phyloP scores from a whole-genome alignment of 257 asterid species.

The Echites panduratus region DNA sequence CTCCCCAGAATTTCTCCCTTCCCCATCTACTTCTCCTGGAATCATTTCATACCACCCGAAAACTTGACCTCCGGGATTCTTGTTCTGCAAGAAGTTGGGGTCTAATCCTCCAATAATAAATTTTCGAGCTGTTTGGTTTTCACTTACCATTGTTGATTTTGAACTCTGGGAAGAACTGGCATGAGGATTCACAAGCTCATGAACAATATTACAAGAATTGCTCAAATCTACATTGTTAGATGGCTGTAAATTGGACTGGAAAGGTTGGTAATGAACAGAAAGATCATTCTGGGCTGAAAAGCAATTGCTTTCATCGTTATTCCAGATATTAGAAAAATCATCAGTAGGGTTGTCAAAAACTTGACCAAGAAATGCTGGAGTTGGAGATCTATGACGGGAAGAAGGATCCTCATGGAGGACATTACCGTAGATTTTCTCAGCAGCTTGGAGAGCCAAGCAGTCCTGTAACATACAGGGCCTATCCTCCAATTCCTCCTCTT shows the following conservation, averaged over 20 bases:
- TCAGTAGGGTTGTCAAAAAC: neutral
- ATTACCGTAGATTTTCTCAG: constrained; percentile 58
- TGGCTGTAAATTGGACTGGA: neutral
- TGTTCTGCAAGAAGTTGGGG: neutral
- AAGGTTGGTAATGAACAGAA: neutral
- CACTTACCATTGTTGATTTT: neutral
- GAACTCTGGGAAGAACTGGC: neutral
- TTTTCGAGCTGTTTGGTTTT: neutral
- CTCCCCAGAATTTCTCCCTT: constrained; percentile 7
- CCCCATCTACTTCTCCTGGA: neutral
- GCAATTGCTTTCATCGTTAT: neutral
- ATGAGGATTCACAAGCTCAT: constrained; percentile 5
- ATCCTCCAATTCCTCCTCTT: constrained; percentile 50
- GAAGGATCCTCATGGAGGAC: constrained; percentile 27
- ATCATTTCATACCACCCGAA: no score
- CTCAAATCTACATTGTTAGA: neutral
- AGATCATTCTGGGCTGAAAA: neutral
- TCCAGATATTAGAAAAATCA: constrained; percentile 7
- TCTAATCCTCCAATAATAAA: neutral
- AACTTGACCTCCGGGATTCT: neutral
- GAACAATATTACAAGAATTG: neutral
- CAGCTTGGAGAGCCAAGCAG: constrained; percentile 56
- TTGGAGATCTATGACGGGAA: constrained; percentile 7
- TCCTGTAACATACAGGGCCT: constrained; percentile 52
- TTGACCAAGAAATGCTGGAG: neutral